Conservation (phyloP, 768 basidiomycete genomes). For the Suillus subluteus region DNA sequence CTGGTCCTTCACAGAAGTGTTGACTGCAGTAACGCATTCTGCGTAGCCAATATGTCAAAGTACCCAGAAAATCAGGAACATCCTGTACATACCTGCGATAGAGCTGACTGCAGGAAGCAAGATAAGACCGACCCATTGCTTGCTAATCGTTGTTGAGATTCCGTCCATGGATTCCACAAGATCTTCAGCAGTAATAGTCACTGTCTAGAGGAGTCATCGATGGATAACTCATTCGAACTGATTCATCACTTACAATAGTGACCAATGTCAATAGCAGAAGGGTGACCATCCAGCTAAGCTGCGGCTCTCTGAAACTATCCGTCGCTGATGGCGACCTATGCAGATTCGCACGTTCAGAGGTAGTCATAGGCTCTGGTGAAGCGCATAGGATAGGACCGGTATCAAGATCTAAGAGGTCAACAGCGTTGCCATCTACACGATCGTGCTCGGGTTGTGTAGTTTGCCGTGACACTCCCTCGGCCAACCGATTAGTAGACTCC, state of each 20-base stretch:
- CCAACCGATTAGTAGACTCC: slow-evolving; percentile 29
- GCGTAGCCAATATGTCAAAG: slow-evolving; percentile 12
- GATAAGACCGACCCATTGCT: slow-evolving; percentile 90
- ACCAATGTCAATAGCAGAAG: slow-evolving; percentile 57
- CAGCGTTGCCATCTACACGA: slow-evolving; percentile 10
- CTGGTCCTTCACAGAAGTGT: slow-evolving; percentile 85
- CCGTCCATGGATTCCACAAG: slow-evolving; percentile 87
- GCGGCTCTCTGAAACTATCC: slow-evolving; percentile 48
- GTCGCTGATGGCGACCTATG: slow-evolving; percentile 16
- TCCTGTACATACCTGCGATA: slow-evolving; percentile 62
- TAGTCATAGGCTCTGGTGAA: slow-evolving; percentile 18
- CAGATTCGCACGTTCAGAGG: slow-evolving; percentile 21
- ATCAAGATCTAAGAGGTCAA: slow-evolving; percentile 6
- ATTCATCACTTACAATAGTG: slow-evolving; percentile 55
- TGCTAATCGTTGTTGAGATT: slow-evolving; percentile 69
- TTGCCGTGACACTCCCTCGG: slow-evolving; percentile 17
- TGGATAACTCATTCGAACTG: neutral
- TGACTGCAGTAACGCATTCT: slow-evolving; percentile 91
- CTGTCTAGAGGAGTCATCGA: slow-evolving; percentile 38
- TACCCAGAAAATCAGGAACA: neutral
- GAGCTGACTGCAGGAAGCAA: slow-evolving; percentile 84
- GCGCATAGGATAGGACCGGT: slow-evolving; percentile 9
- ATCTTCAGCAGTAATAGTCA: slow-evolving; percentile 67
- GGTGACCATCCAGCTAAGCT: slow-evolving; percentile 61
- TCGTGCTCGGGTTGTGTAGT: neutral